Evolutionary conservation across 345 rosid species (phyloP), one percentile per base, ranked within the genome.

Genomic region (Clarkia xantiana): DNA sequence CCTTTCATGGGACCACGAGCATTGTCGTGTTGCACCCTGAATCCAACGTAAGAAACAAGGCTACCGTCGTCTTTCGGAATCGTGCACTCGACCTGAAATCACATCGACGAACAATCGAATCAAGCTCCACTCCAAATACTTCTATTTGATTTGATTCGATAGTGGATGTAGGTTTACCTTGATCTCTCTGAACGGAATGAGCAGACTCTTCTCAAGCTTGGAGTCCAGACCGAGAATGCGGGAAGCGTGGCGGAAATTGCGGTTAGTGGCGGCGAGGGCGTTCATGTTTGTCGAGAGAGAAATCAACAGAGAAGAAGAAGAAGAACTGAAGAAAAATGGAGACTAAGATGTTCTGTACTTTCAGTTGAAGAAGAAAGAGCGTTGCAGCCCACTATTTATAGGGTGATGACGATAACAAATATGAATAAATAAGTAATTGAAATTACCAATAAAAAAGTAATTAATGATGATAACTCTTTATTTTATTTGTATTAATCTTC

Each of bases 1-100:
- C 99, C 97, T 64, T 93, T 93, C 99, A 93, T 93, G 69, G 97
- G 97, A 11, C 99, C 99, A 49, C 99, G 95, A 47, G 99, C 71
- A 71, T 93, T 87, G 62, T 93, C 99, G 56, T 93, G 95, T 49
- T 93, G 99, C 18, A 93, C 94, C 72, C 99, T 80, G 54, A 93
- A 93, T 54, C 99, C 97, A 40, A 93, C 62, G 66, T 75, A 87
- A 0, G 99, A 80, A 11, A 66, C 94, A 52, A 93, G 66, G 54
- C 77, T 84, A 14, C 95, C 99, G 59, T 93, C 99, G 56, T 93
- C 99, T 62, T 77, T 93, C 11, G 96, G 99, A 14, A 93, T 80
- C 38, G 99, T 87, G 68, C 96, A 87, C 62, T 91, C 96, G 69
- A 91, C 98, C 98, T 91, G 76, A 36, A 14, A 20, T 41, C 18